Evolutionary conservation across 2,329 filamentous ascomycete species (phyloP).

Genomic region (Diplodia sapinea): DNA sequence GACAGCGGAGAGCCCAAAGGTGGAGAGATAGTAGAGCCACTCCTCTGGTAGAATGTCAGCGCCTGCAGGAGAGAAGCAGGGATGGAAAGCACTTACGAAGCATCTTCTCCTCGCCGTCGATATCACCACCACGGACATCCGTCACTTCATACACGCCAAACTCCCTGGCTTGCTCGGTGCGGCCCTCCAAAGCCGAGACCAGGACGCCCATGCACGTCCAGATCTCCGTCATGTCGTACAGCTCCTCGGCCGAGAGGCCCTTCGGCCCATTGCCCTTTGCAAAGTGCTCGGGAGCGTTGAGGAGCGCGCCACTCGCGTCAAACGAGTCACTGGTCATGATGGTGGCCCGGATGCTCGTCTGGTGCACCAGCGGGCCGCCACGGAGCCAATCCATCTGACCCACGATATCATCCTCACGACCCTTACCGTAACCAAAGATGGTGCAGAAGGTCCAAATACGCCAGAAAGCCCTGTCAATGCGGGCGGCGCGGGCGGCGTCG

Average conservation of each 20-base stretch:
- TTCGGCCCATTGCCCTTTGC: conserved; percentile 59
- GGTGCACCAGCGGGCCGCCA: conserved; percentile 60
- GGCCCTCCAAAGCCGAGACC: conserved; percentile 61
- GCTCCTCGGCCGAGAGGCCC: conserved; percentile 61
- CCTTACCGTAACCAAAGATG: conserved; percentile 65
- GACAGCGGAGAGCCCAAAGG: conserved; percentile 62
- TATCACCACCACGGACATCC: conserved; percentile 54
- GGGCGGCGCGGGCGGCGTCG: conserved; percentile 53
- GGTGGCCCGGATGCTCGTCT: conserved; percentile 53
- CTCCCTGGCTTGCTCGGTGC: conserved; percentile 59
- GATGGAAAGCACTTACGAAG: conserved; percentile 52
- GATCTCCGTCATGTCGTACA: conserved; percentile 69
- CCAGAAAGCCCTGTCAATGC: conserved; percentile 68
- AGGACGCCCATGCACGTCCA: conserved; percentile 66
- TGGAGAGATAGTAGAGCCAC: conserved; percentile 66
- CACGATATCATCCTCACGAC: conserved; percentile 63
- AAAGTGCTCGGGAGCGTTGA: conserved; percentile 61
- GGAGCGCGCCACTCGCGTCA: conserved; percentile 60
- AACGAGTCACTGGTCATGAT: conserved; percentile 57
- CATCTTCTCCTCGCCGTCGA: conserved; percentile 59
- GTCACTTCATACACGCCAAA: conserved; percentile 62
- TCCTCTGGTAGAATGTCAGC: conserved; percentile 54
- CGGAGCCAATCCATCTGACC: conserved; percentile 69
- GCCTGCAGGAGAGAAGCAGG: conserved; percentile 18
- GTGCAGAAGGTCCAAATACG: conserved; percentile 70